A percentile compares a stretch with the other conserved stretches of the same genome.
Evolutionary conservation across 2,329 filamentous ascomycete species (phyloP).

Genomic region (Aspergillus brunneoviolaceus): DNA sequence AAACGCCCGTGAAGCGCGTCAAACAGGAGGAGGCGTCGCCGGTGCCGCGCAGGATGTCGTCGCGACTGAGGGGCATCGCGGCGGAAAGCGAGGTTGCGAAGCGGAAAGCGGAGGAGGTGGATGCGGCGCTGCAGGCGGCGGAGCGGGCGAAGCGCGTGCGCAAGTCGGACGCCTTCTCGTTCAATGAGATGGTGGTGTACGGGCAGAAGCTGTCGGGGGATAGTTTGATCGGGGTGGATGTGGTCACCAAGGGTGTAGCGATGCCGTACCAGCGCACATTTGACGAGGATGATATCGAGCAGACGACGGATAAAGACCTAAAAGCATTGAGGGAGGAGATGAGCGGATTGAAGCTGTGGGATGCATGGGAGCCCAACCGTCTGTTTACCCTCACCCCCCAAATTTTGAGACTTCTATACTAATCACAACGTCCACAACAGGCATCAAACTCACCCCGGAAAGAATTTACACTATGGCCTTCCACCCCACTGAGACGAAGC

Average conservation of each 20-base stretch:
- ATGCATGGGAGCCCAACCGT: slow-evolving; percentile 80
- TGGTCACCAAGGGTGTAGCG: slow-evolving; percentile 64
- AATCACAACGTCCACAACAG: slow-evolving; percentile 43
- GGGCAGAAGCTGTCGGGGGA: slow-evolving; percentile 70
- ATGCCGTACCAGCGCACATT: slow-evolving; percentile 84
- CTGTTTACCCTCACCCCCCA: slow-evolving; percentile 28
- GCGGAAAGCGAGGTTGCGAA: slow-evolving; percentile 68
- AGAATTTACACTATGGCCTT: slow-evolving; percentile 84
- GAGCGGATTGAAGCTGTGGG: slow-evolving; percentile 74
- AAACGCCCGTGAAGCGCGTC: slow-evolving; percentile 51
- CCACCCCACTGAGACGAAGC: slow-evolving; percentile 82
- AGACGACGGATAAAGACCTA: slow-evolving; percentile 74
- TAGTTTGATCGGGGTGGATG: slow-evolving; percentile 61
- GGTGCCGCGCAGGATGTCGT: slow-evolving; percentile 60
- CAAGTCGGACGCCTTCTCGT: slow-evolving; percentile 66
- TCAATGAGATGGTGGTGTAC: slow-evolving; percentile 76
- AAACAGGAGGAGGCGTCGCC: slow-evolving; percentile 62
- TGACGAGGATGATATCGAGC: slow-evolving; percentile 74
- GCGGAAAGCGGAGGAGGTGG: slow-evolving; percentile 66
- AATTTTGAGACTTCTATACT: background rate
- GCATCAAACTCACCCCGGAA: slow-evolving; percentile 88
- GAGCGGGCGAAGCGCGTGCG: slow-evolving; percentile 63
- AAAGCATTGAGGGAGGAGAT: slow-evolving; percentile 73
- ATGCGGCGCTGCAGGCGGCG: slow-evolving; percentile 56
- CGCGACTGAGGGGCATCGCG: slow-evolving; percentile 61